Conservation (phyloP, 331 rosid species). For the Quercus tomentella region DNA sequence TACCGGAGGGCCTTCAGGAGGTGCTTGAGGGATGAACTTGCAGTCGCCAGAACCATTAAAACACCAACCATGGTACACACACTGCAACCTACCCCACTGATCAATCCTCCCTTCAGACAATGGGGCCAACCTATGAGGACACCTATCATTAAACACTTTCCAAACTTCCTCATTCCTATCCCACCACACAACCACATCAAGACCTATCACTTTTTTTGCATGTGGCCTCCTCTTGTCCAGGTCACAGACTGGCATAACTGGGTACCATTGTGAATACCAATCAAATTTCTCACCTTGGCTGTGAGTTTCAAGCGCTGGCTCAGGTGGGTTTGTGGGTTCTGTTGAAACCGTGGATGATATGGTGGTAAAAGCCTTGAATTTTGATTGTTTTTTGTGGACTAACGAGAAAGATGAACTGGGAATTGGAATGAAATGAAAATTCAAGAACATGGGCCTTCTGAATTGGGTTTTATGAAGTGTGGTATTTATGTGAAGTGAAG, state of each 20-base stretch:
- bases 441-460: slow-evolving; percentile 25
- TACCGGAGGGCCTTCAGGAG: slow-evolving; percentile 84
- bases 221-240: slow-evolving; percentile 80
- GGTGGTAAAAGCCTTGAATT: slow-evolving; percentile 47
- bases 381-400: slow-evolving; percentile 9
- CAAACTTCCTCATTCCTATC: slow-evolving; percentile 73
- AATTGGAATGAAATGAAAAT: background rate
- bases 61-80: slow-evolving; percentile 98
- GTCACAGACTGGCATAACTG: slow-evolving; percentile 84
- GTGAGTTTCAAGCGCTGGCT: slow-evolving; percentile 29
- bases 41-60: slow-evolving; percentile 85
- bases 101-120: slow-evolving; percentile 93
- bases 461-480: slow-evolving; percentile 16
- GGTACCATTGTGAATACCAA: slow-evolving; percentile 91
- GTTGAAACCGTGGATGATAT: slow-evolving; percentile 50
- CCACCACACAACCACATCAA: slow-evolving; percentile 98
- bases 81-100: slow-evolving; percentile 91
- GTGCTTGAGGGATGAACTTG: slow-evolving; percentile 84
- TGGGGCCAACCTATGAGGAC: slow-evolving; percentile 92
- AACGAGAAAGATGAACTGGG: slow-evolving; percentile 21
- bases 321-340: slow-evolving; percentile 35
- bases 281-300: slow-evolving; percentile 50
- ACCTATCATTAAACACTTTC: slow-evolving; percentile 79
- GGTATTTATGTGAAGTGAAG: slow-evolving; percentile 32
- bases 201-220: slow-evolving; percentile 69